Conservation (phyloP, 805 yeast species). For the Hanseniaspora meyeri region DNA sequence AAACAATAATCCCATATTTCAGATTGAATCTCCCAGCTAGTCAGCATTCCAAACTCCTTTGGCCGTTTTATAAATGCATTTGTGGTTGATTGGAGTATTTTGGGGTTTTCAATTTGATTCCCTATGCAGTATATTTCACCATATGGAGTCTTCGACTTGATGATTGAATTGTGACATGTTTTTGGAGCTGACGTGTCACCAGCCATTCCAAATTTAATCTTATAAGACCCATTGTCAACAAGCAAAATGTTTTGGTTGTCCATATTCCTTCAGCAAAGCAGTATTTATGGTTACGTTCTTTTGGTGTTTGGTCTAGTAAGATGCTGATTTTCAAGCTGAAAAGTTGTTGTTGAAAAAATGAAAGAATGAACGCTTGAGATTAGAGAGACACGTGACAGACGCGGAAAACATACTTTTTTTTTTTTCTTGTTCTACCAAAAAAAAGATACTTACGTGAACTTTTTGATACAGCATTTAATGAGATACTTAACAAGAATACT, state of each 20-base stretch:
- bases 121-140: constrained; percentile 55
- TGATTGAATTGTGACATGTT: constrained; percentile 54
- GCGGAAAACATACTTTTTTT: neutral
- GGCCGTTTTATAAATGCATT: constrained; percentile 70
- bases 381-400: neutral
- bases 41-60: constrained; percentile 73
- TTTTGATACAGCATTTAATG: too few species aligned
- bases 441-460: too few species aligned
- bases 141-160: constrained; percentile 51
- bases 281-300: too few species aligned
- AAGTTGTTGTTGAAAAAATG: too few species aligned
- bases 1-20: constrained; percentile 81
- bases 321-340: neutral
- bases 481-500: neutral
- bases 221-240: constrained; percentile 83
- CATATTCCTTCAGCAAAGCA: neutral
- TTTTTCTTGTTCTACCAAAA: neutral
- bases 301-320: neutral
- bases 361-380: neutral
- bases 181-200: constrained; percentile 31
- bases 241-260: constrained; percentile 30
- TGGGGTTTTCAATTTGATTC: constrained; percentile 49
- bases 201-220: constrained; percentile 53
- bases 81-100: constrained; percentile 42
- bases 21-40: constrained; percentile 83